phyloP scores from a whole-genome alignment of 495 filamentous ascomycete genomes.

The Gamarada debralockiae region DNA sequence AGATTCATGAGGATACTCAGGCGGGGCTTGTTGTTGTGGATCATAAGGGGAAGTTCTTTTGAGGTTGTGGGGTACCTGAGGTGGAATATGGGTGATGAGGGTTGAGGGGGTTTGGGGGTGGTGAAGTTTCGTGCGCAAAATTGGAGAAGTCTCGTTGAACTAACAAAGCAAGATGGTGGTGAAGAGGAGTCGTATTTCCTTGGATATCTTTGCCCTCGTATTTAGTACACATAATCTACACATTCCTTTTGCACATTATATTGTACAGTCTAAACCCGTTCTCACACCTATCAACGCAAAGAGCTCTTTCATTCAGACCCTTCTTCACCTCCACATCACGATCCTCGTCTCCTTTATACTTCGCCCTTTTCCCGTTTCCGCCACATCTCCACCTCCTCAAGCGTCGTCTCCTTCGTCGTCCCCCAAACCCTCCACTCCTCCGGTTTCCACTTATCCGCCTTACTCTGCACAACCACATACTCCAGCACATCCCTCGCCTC shows the following conservation, averaged over 20 bases:
- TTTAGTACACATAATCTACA: slow-evolving; percentile 7
- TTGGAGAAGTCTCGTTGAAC: not conserved
- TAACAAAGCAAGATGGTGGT: no score
- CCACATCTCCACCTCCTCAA: slow-evolving; percentile 37
- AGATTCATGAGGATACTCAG: slow-evolving; percentile 20
- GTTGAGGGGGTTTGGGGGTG: not conserved
- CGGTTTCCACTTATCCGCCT: slow-evolving; percentile 46
- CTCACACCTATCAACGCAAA: no score
- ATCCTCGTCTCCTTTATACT: no score
- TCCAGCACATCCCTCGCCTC: slow-evolving; percentile 65
- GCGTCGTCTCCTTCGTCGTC: slow-evolving; percentile 54
- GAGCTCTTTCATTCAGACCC: not conserved
- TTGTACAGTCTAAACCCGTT: not conserved
- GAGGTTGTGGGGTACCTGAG: not conserved
- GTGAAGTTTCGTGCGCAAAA: not conserved
- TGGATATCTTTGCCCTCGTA: not conserved
- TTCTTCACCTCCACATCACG: no score
- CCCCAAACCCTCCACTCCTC: slow-evolving; percentile 77
- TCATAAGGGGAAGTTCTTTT: slow-evolving; percentile 50
- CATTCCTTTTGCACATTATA: not conserved
- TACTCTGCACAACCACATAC: slow-evolving; percentile 73
- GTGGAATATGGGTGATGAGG: not conserved
- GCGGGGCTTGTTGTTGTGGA: slow-evolving; percentile 32
- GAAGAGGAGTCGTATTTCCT: no score
- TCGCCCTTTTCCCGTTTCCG: no score